Conservation (phyloP, 768 basidiomycete genomes). For the Podaxis sp. region DNA sequence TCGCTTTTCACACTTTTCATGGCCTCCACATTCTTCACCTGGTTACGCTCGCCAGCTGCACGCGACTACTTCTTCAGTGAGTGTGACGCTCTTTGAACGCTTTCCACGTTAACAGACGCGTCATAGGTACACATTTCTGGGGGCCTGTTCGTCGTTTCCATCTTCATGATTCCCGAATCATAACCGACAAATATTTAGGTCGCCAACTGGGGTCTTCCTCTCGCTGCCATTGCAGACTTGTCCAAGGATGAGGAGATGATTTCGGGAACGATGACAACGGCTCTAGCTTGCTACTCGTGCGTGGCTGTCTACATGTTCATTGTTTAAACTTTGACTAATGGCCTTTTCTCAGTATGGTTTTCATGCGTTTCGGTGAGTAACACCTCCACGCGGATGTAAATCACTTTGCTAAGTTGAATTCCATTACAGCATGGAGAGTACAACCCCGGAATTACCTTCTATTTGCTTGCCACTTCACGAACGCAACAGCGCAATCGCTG, state of each 20-base stretch:
- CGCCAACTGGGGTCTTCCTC: constrained; percentile 97
- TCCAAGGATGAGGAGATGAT: constrained; percentile 95
- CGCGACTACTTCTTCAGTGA: constrained; percentile 94
- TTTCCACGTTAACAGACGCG: constrained; percentile 10
- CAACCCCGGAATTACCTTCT: constrained; percentile 95
- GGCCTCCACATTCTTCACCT: constrained; percentile 84
- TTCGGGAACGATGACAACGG: constrained; percentile 94
- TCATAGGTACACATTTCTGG: constrained; percentile 96
- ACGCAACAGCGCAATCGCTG: constrained; percentile 79
- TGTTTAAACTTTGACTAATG: constrained; percentile 1
- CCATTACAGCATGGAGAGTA: constrained; percentile 80
- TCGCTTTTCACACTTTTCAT: constrained; percentile 37
- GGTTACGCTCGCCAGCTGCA: constrained; percentile 89
- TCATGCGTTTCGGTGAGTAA: constrained; percentile 89
- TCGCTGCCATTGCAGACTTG: constrained; percentile 90
- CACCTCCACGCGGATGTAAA: constrained; percentile 4
- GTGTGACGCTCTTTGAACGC: constrained; percentile 26
- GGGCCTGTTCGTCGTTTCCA: constrained; percentile 71
- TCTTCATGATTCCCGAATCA: constrained; percentile 14
- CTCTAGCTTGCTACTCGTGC: constrained; percentile 89
- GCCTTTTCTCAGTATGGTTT: constrained; percentile 55
- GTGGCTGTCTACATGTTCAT: constrained; percentile 30
- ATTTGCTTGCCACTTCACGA: constrained; percentile 92
- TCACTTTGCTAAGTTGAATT: constrained; percentile 2
- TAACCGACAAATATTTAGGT: constrained; percentile 50